Evolutionary conservation across 331 rosid species (phyloP), one percentile per base, ranked within the genome.

Genomic region (Telfairia occidentalis): DNA sequence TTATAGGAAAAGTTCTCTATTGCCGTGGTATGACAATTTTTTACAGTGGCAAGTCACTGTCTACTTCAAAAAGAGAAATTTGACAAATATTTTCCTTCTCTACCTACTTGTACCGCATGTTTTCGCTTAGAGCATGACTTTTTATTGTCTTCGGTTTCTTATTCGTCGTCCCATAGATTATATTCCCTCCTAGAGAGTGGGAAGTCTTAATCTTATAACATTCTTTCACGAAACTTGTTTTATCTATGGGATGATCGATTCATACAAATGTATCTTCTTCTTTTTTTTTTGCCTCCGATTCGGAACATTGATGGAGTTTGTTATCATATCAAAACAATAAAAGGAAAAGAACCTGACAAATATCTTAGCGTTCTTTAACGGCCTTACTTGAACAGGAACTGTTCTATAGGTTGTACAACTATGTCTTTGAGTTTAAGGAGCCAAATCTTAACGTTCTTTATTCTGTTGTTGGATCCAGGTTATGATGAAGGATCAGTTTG

Each of bases 401-500:
- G 35, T 32, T 32, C 35, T 32, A 32, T 32, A 32, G 35, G 35
- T 32, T 32, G 35, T 32, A 32, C 35, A 32, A 32, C 35, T 32
- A 32, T 32, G 35, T 32, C 2, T 32, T 32, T 32, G 35, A 32
- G 35, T 32, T 32, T n/a, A n/a, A n/a, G n/a, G n/a, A n/a, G n/a
- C n/a, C n/a, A n/a, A n/a, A n/a, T n/a, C n/a, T 5, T 71, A 48
- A 16, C 18, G 6, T 48, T 35, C 53, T 66, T 2, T 23, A 23
- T 2, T 66, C 77, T 23, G 34, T 69, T 79, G 74, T 73, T 76
- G 60, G 48, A 54, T 78, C 19, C 74, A 86, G 90, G 86, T 59
- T 38, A 84, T 86, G 90, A 86, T 86, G 90, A 86, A 87, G 79
- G 89, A 85, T 73, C 84, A 80, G 78, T 87, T 83, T 49, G 89